Evolutionary conservation across 2,329 filamentous ascomycete genomes (phyloP).

Genomic region (Dothistroma septosporum): DNA sequence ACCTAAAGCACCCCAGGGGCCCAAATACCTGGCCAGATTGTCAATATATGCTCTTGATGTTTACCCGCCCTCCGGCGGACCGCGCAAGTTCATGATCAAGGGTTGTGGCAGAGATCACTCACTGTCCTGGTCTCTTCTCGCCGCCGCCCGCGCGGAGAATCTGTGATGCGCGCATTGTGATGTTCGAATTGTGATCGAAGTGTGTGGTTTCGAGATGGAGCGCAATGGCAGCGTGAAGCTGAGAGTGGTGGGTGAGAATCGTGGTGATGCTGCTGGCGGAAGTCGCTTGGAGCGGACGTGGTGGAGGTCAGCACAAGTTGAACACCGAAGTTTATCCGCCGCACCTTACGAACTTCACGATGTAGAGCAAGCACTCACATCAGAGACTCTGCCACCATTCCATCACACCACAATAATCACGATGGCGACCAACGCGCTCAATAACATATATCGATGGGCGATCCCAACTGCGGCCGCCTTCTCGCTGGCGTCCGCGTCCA

Average conservation of each 20-base stretch:
- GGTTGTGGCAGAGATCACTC: slow-evolving; percentile 23
- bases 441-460: slow-evolving; percentile 62
- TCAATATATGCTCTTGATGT: slow-evolving; percentile 8
- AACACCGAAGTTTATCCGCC: background rate
- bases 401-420: slow-evolving; percentile 4
- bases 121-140: slow-evolving; percentile 41
- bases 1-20: slow-evolving; percentile 72
- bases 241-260: background rate
- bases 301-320: background rate
- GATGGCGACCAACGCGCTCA: slow-evolving; percentile 49
- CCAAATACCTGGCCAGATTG: slow-evolving; percentile 58
- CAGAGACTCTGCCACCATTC: background rate
- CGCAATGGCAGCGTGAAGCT: background rate
- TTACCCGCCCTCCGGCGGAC: background rate
- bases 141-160: slow-evolving; percentile 36
- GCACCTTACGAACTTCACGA: slow-evolving; percentile 5
- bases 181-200: slow-evolving; percentile 2
- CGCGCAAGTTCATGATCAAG: background rate
- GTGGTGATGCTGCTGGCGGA: background rate
- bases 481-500: slow-evolving; percentile 67
- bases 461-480: slow-evolving; percentile 68
- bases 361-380: background rate
- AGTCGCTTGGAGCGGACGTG: background rate
- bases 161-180: slow-evolving; percentile 38
- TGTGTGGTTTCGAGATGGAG: slow-evolving; percentile 3